These are phyloP conservation scores for Paraphaeosphaeria sporulosa DNA, from an alignment of 2,329 filamentous ascomycete genomes.

Conservation along the genomic window DNA sequence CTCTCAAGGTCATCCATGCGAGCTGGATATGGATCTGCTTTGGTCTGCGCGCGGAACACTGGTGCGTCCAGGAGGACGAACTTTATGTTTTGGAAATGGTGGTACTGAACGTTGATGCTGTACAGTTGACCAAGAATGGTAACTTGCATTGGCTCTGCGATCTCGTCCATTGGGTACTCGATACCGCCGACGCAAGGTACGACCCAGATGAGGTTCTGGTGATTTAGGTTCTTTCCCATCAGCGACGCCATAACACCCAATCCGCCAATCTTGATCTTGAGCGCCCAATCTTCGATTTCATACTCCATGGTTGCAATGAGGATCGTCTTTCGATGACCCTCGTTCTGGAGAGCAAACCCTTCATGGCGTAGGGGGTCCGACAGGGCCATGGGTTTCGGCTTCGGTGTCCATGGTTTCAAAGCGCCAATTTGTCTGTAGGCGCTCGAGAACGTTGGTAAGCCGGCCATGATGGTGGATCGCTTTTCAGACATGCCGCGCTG, in stretches of 20 bases:
- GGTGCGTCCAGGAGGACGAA: slow-evolving; percentile 73
- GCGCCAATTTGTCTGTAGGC: slow-evolving; percentile 8
- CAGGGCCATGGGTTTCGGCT: neutral
- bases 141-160: slow-evolving; percentile 68
- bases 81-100: slow-evolving; percentile 70
- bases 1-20: slow-evolving; percentile 74
- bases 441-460: slow-evolving; percentile 12
- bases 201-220: slow-evolving; percentile 69
- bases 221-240: slow-evolving; percentile 71
- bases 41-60: slow-evolving; percentile 70
- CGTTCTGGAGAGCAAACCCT: slow-evolving; percentile 23
- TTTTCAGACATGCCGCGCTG: slow-evolving; percentile 63
- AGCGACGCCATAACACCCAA: slow-evolving; percentile 74
- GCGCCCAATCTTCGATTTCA: slow-evolving; percentile 73
- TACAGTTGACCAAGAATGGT: slow-evolving; percentile 68
- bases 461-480: slow-evolving; percentile 33
- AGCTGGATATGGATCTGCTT: slow-evolving; percentile 69
- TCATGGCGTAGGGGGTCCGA: slow-evolving; percentile 22
- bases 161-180: slow-evolving; percentile 67
- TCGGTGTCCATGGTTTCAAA: slow-evolving; percentile 13
- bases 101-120: slow-evolving; percentile 70
- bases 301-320: slow-evolving; percentile 77
- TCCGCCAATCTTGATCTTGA: slow-evolving; percentile 76
- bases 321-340: slow-evolving; percentile 58
- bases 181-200: slow-evolving; percentile 65